phyloP scores from a whole-genome alignment of 495 filamentous ascomycete genomes.

The Penicillium lividum region DNA sequence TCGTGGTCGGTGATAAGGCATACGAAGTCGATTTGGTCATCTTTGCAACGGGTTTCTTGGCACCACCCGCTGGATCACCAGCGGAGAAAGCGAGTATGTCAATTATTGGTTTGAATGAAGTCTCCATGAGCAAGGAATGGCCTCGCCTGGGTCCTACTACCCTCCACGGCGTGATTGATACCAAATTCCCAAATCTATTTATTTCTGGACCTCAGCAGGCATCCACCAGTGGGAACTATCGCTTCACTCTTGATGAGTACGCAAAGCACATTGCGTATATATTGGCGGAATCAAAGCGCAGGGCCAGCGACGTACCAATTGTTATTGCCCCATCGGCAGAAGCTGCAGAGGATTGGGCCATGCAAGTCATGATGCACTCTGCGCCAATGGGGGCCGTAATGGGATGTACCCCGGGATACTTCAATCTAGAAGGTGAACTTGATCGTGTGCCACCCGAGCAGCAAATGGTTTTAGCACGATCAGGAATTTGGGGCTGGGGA shows the following conservation, averaged over 20 bases:
- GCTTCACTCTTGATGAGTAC: conserved; percentile 39
- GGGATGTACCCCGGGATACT: conserved; percentile 6
- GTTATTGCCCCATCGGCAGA: conserved; percentile 40
- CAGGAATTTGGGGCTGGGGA: conserved; percentile 1
- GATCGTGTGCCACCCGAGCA: neutral
- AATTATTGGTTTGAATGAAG: conserved; percentile 42
- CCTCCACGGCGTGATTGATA: conserved; percentile 46
- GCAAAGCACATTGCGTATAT: conserved; percentile 46
- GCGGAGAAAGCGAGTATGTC: conserved; percentile 41
- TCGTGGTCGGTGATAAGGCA: conserved; percentile 31
- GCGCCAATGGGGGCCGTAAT: neutral
- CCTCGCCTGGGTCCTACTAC: conserved; percentile 29
- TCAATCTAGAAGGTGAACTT: conserved; percentile 8
- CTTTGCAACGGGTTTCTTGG: conserved; percentile 32
- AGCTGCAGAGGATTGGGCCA: conserved; percentile 46
- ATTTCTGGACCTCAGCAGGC: conserved; percentile 43
- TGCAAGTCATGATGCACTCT: neutral
- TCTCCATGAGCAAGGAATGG: conserved; percentile 48
- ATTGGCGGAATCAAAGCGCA: conserved; percentile 28
- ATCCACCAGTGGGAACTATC: conserved; percentile 38
- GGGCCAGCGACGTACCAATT: conserved; percentile 9
- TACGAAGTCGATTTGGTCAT: conserved; percentile 43
- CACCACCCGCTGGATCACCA: conserved; percentile 35
- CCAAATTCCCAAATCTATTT: conserved; percentile 58
- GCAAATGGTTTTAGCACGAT: neutral